Base-by-base conservation (phyloP, 345 rosid genomes). In the Bretschneidera sinensis region DNA sequence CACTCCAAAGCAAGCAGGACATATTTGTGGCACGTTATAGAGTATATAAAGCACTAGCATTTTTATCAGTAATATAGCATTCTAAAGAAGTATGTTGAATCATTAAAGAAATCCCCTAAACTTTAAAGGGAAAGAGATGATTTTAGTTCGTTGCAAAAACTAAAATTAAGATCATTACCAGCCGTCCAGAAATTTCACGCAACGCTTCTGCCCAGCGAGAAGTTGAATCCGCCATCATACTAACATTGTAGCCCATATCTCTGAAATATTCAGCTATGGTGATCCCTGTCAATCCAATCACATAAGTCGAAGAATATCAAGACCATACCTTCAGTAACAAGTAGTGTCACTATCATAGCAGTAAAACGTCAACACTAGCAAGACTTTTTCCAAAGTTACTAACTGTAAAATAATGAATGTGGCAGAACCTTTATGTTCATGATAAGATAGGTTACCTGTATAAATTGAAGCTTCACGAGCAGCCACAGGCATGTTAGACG, bases 161-260 rank as follows among this genome's bases (percentile, higher is more conserved):
- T 9, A 48, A 18, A 1, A 39, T 14, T 20, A 21, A 74, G 70
- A 18, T 50, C 14, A 78, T 64, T 73, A 95, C 98, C 96, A 95
- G 76, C 9, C 98, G 96, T 66, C 99, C 99, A 68, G 97, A 95
- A 77, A 95, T 95, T 88, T 95, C 98, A 81, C 96, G 89, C 85
- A 95, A 73, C 69, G 99, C 98, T 81, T 95, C 98, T 73, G 97
- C 99, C 99, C 99, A 91, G 25, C 98, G 97, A 68, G 99, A 95
- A 8, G 99, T 95, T 55, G 94, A 95, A 83, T 95, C 98, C 58
- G 97, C 99, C 99, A 95, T 91, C 99, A 95, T 91, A 75, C 99
- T 91, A 66, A 95, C 98, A 79, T 95, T 91, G 81, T 80, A 78
- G 24, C 99, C 99, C 98, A 95, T 95, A 76, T 95, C 99, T 78